phyloP scores from a whole-genome alignment of 2,329 filamentous ascomycete genomes.

The Tolypocladium inflatum region DNA sequence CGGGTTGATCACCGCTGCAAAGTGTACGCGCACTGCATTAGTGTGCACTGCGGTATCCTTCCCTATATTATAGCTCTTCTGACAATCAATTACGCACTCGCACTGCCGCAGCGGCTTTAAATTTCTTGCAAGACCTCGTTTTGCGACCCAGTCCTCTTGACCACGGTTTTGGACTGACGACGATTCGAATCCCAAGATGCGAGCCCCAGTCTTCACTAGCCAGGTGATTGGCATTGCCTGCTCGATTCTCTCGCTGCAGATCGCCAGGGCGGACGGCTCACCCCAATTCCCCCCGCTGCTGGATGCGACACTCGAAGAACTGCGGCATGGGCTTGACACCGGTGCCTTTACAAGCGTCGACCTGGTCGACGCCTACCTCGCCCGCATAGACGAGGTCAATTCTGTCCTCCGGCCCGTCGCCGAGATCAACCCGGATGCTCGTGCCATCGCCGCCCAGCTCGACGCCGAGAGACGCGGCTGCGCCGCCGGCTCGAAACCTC shows the following conservation, averaged over 20 bases:
- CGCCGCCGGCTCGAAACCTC: constrained; percentile 27
- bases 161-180: neutral
- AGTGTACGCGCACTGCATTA: too few species aligned
- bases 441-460: constrained; percentile 23
- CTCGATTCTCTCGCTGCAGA: neutral
- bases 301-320: constrained; percentile 9
- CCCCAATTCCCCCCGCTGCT: constrained; percentile 7
- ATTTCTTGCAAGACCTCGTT: neutral
- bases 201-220: neutral
- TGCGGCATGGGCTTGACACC: neutral
- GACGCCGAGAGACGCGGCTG: constrained; percentile 20
- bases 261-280: neutral
- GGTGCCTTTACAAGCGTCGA: neutral
- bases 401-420: constrained; percentile 16
- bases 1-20: too few species aligned
- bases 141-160: neutral
- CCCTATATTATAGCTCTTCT: too few species aligned
- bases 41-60: too few species aligned
- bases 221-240: neutral
- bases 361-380: constrained; percentile 6
- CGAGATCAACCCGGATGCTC: constrained; percentile 28
- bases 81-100: neutral
- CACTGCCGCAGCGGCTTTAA: neutral
- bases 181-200: neutral
- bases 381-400: constrained; percentile 16